Percentiles rank a stretch among this genome's conserved stretches.
phyloP scores from a whole-genome alignment of 106 monocot genomes.

The Dioscorea alata region DNA sequence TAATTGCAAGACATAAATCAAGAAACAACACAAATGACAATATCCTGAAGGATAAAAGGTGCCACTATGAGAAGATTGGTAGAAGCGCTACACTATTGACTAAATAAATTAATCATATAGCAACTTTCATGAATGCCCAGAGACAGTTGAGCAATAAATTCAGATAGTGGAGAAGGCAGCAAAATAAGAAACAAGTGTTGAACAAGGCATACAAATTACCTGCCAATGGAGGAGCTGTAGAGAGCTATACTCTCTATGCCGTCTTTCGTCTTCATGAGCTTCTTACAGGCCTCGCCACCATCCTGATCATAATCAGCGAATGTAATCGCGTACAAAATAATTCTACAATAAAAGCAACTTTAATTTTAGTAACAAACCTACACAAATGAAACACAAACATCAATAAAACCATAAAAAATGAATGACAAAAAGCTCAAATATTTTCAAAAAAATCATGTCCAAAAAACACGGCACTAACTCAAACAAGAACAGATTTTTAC shows the following conservation, averaged over 20 bases:
- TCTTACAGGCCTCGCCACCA: conserved; percentile 19
- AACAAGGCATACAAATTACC: conserved; percentile 24
- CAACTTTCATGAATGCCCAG: too few relatives aligned
- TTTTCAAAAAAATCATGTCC: neutral
- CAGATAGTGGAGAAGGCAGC: neutral
- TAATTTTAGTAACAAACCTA: neutral
- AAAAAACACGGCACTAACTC: neutral
- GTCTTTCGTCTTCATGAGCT: conserved; percentile 62
- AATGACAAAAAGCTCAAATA: neutral
- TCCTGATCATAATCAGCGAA: conserved; percentile 88
- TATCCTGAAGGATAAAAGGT: too few relatives aligned
- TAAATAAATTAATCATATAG: too few relatives aligned
- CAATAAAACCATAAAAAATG: neutral
- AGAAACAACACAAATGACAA: too few relatives aligned
- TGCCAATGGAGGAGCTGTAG: conserved; percentile 72
- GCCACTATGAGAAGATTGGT: too few relatives aligned
- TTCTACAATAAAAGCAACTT: conserved; percentile 31
- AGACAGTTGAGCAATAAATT: neutral
- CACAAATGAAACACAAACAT: neutral
- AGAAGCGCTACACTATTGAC: too few relatives aligned
- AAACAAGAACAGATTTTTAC: neutral
- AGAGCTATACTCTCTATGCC: conserved; percentile 73
- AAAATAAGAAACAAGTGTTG: neutral
- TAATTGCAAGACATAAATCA: too few relatives aligned
- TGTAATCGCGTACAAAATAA: conserved; percentile 82